Base-by-base conservation (phyloP, 2,329 filamentous ascomycete genomes). In the Fusarium brachygibbosum region DNA sequence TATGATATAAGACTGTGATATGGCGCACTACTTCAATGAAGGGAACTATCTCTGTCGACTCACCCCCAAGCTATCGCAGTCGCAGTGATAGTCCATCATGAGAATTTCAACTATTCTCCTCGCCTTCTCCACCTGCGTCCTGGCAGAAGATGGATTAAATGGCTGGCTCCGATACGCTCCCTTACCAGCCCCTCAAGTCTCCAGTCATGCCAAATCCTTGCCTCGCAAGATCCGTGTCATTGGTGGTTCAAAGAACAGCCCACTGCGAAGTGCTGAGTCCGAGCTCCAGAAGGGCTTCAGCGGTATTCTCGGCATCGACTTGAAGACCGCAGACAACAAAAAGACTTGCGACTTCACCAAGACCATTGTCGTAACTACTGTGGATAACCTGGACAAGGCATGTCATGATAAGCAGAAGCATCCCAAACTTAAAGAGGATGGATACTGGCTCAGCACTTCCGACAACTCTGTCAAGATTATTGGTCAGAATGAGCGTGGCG, bases 151-250 rank as follows among this genome's bases (percentile, higher is more conserved):
- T 72, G 90, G 90, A 13, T 78, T 88, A 25, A 80, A 85, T 58
- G 89, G 81, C 48, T 92, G 90, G 90, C 77, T 91, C 57, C 84
- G 90, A 49, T 91, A 91, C 75, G 88, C 88, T 32, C 82, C 83
- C 11, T 28, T 66, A n/a, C 73, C 90, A 19, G 66, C 78, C 13
- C 63, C 64, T 41, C 63, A 60, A 8, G 29, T 73, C 21, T 72
- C 69, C 13, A 74, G 71, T 50, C 79, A 82, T 48, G 77, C 78
- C 38, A 78, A 78, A 37, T 68, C 65, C 3, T 71, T 86, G 6
- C 88, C 88, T 6, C 79, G 78, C 3, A 78, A 70, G 13, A 84
- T 91, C 54, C 76, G 88, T 35, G 79, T 82, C 5, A 80, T 90
- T 65, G 90, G 90, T 72, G 80, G 76, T 16, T 86, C 85, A 10